phyloP scores from a whole-genome alignment of 345 rosid species.

The Populus nigra region DNA sequence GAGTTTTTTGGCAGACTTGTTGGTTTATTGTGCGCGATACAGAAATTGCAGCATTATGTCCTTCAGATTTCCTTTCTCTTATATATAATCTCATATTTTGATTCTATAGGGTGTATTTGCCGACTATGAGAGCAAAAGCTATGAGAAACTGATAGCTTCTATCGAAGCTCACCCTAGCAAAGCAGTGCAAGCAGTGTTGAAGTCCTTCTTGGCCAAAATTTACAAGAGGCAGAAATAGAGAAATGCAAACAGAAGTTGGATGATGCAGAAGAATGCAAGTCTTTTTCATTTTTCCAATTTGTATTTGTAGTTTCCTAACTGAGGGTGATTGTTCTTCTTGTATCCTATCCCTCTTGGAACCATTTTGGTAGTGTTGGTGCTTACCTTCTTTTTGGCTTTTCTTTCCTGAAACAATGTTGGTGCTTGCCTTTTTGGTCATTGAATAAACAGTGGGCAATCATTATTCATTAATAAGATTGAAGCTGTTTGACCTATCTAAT shows the following conservation, averaged over 20 bases:
- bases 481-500: background rate
- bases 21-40: background rate
- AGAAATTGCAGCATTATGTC: too few species aligned
- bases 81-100: background rate
- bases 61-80: background rate
- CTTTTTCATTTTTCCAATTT: background rate
- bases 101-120: conserved; percentile 49
- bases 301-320: background rate
- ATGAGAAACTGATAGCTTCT: conserved; percentile 48
- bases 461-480: background rate
- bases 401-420: background rate
- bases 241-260: background rate
- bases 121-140: conserved; percentile 78
- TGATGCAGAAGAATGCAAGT: conserved; percentile 8
- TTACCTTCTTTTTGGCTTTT: background rate
- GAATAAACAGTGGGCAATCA: background rate
- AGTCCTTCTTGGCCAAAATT: conserved; percentile 79
- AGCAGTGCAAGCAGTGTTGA: conserved; percentile 76
- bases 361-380: background rate
- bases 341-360: background rate
- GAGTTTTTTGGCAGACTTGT: background rate
- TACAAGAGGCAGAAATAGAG: conserved; percentile 70
- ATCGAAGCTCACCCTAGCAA: conserved; percentile 73
- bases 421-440: background rate
- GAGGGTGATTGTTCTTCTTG: background rate